Evolutionary conservation across 192 early-diverging fungal species (phyloP).

Genomic region (Gaertneriomyces semiglobifer): DNA sequence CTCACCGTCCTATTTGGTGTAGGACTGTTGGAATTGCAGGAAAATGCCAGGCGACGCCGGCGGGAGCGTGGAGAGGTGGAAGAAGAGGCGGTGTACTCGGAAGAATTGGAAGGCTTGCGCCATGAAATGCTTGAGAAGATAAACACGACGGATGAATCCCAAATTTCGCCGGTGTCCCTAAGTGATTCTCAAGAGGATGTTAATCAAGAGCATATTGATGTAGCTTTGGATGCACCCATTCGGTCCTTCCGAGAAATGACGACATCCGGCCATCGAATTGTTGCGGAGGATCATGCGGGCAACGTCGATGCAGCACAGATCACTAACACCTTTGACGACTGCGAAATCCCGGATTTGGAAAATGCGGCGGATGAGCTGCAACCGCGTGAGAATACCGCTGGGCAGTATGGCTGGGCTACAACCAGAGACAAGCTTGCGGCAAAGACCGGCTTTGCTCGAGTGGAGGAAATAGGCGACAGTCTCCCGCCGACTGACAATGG

Average conservation of each 20-base stretch:
- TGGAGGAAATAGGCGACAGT: no score
- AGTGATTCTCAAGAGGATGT: not conserved
- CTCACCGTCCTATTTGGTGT: not conserved
- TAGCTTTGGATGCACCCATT: constrained; percentile 12
- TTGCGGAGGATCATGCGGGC: not conserved
- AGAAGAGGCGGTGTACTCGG: constrained; percentile 28
- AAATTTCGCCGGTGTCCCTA: not conserved
- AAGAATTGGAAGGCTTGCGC: constrained; percentile 32
- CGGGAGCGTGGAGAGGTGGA: constrained; percentile 38
- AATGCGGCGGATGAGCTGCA: not conserved
- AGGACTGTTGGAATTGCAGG: constrained; percentile 46
- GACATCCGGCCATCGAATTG: constrained; percentile 23
- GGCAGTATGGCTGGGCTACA: not conserved
- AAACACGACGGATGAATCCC: constrained; percentile 2
- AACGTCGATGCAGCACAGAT: constrained; percentile 4
- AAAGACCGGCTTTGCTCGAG: no score
- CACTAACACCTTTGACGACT: not conserved
- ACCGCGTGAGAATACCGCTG: not conserved
- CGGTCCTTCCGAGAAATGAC: constrained; percentile 19
- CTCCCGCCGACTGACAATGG: no score
- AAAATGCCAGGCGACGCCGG: constrained; percentile 35
- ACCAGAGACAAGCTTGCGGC: no score
- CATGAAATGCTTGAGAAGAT: constrained; percentile 45
- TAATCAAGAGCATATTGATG: not conserved
- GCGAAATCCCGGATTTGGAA: constrained; percentile 9